A percentile compares a stretch with the other conserved stretches of the same genome.
These are phyloP conservation scores for Bidens hawaiensis DNA, from an alignment of 140 eudicot genomes.

Conservation along the genomic window DNA sequence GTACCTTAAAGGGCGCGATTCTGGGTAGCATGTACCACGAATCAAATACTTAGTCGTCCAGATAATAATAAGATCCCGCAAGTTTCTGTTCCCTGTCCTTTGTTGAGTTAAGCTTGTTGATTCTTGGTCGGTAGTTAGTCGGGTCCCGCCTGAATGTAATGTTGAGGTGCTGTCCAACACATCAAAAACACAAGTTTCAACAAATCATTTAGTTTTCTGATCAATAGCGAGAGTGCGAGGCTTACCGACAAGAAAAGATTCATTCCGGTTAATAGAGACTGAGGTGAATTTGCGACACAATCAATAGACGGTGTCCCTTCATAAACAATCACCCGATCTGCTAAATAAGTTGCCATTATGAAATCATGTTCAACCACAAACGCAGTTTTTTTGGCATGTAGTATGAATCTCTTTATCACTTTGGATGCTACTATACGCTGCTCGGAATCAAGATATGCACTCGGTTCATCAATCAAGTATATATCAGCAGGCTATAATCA, in stretches of 20 bases:
- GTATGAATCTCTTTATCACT: conserved; percentile 84
- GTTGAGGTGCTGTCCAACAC: conserved; percentile 54
- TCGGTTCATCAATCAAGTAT: conserved; percentile 83
- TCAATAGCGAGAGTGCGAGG: not conserved
- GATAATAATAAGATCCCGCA: conserved; percentile 82
- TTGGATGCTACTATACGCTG: conserved; percentile 96
- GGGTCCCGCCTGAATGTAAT: conserved; percentile 93
- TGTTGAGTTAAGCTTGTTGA: conserved; percentile 78
- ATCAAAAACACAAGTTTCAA: not conserved
- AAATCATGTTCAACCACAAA: conserved; percentile 91
- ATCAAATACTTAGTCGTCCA: conserved; percentile 51
- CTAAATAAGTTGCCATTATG: conserved; percentile 87
- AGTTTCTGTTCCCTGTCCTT: conserved; percentile 93
- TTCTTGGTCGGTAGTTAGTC: conserved; percentile 73
- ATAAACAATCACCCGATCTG: conserved; percentile 83
- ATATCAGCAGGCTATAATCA: conserved; percentile 79
- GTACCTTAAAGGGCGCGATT: not conserved
- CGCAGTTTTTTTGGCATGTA: conserved; percentile 86
- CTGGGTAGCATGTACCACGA: conserved; percentile 6
- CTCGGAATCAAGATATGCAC: conserved; percentile 92
- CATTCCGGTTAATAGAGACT: conserved; percentile 83
- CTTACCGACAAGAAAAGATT: conserved; percentile 85
- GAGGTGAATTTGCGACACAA: conserved; percentile 83
- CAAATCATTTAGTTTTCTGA: too few relatives aligned
- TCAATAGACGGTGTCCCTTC: conserved; percentile 75